Conservation (phyloP, 495 filamentous ascomycete species). For the Aspergillus funiculosus region DNA sequence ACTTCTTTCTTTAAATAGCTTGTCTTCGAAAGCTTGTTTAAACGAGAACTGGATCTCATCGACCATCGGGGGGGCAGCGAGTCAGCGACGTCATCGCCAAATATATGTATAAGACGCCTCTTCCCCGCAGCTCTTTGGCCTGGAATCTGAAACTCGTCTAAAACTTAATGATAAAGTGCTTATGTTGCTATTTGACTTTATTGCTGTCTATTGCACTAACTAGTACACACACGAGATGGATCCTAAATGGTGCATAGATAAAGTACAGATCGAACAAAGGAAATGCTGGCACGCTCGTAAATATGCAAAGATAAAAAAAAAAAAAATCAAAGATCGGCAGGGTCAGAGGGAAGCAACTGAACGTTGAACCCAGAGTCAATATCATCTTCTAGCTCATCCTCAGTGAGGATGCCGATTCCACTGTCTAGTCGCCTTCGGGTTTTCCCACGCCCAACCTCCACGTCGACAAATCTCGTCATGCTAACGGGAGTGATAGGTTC, state of each 20-base stretch:
- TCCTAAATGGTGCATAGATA: not conserved
- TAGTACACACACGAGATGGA: too few relatives aligned
- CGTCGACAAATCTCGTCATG: constrained; percentile 40
- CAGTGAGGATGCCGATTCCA: constrained; percentile 57
- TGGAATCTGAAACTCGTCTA: too few relatives aligned
- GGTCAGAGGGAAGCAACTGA: constrained; percentile 16
- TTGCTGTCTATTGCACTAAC: too few relatives aligned
- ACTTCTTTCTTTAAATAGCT: too few relatives aligned
- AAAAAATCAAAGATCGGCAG: constrained; percentile 21
- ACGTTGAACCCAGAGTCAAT: constrained; percentile 18
- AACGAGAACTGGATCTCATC: too few relatives aligned
- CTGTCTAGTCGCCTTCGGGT: constrained; percentile 50
- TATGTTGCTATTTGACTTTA: too few relatives aligned
- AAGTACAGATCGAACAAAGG: not conserved
- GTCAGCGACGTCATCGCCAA: not conserved
- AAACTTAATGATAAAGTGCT: too few relatives aligned
- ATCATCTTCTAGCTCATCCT: constrained; percentile 44
- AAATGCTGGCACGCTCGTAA: too few relatives aligned
- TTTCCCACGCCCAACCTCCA: constrained; percentile 44
- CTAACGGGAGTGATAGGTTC: constrained; percentile 45
- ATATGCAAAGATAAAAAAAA: not conserved
- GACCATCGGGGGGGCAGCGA: not conserved
- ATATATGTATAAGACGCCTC: not conserved
- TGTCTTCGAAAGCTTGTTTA: too few relatives aligned
- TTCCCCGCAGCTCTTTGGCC: not conserved